These are phyloP conservation scores for Aureobasidium melanogenum DNA, from an alignment of 2,329 filamentous ascomycete species.

Conservation along the genomic window DNA sequence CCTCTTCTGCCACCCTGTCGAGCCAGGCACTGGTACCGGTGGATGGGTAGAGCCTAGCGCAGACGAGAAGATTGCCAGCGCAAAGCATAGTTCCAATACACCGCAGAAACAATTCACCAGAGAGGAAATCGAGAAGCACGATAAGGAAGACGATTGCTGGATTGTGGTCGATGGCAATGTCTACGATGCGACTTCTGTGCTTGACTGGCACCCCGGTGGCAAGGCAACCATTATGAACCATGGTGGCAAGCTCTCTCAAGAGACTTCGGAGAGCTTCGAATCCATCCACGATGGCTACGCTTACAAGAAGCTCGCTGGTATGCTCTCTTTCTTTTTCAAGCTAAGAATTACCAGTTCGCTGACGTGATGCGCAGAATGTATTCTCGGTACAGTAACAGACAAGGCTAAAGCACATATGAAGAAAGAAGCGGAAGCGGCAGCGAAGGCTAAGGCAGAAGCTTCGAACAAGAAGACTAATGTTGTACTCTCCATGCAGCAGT, in stretches of 20 bases:
- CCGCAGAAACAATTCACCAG: constrained; percentile 45
- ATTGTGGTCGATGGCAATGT: constrained; percentile 45
- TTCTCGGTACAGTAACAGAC: constrained; percentile 41
- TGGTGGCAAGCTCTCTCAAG: constrained; percentile 41
- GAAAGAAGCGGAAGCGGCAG: constrained; percentile 32
- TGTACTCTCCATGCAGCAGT: constrained; percentile 16
- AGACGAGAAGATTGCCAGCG: constrained; percentile 36
- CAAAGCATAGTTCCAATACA: constrained; percentile 35
- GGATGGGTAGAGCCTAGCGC: constrained; percentile 44
- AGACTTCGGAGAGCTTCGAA: constrained; percentile 42
- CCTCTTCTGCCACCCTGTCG: constrained; percentile 38
- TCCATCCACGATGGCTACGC: constrained; percentile 45
- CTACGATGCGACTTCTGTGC: constrained; percentile 40
- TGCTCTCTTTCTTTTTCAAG: too few relatives aligned
- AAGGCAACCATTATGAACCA: constrained; percentile 40
- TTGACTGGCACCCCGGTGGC: constrained; percentile 43
- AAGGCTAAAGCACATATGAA: constrained; percentile 42
- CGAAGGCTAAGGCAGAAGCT: constrained; percentile 28
- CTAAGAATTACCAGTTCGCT: too few relatives aligned
- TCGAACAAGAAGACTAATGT: constrained; percentile 24
- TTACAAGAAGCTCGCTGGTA: constrained; percentile 39
- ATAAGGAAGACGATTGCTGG: constrained; percentile 42
- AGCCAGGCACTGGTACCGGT: constrained; percentile 30
- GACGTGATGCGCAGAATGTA: constrained; percentile 34
- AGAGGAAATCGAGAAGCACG: constrained; percentile 46